phyloP scores from a whole-genome alignment of 169 alveolate genomes.

The Plasmodium gonderi region DNA sequence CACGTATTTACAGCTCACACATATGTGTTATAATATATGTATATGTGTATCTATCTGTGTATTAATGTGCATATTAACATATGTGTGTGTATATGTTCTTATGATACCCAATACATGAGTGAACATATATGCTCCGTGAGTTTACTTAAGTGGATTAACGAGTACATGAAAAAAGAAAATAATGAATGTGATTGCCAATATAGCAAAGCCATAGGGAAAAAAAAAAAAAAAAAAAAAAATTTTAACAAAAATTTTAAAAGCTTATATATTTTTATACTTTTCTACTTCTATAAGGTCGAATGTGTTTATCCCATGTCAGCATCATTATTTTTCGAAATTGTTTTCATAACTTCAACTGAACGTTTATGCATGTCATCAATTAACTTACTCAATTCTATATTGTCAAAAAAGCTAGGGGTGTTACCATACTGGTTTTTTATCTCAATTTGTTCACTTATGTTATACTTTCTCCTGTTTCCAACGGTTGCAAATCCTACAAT shows the following conservation, averaged over 20 bases:
- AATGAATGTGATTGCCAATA: no score
- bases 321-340: slow-evolving; percentile 75
- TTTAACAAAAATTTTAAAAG: slow-evolving; percentile 35
- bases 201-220: no score
- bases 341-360: slow-evolving; percentile 77
- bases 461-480: slow-evolving; percentile 81
- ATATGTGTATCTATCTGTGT: no score
- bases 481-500: slow-evolving; percentile 80
- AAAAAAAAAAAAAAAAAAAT: not conserved
- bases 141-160: no score
- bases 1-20: no score
- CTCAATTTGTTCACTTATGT: slow-evolving; percentile 71
- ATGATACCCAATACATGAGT: no score
- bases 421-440: slow-evolving; percentile 65
- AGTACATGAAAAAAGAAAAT: no score
- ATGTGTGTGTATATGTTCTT: no score
- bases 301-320: slow-evolving; percentile 62
- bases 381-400: slow-evolving; percentile 63
- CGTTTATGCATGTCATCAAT: slow-evolving; percentile 74
- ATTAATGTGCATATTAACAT: not conserved
- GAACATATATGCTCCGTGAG: not conserved
- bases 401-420: slow-evolving; percentile 24
- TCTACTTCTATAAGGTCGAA: no score
- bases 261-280: no score
- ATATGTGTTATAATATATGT: no score